A percentile compares a stretch with the other conserved stretches of the same genome.
Conservation (phyloP, 768 basidiomycete species). For the Pleurotus cornucopiae region DNA sequence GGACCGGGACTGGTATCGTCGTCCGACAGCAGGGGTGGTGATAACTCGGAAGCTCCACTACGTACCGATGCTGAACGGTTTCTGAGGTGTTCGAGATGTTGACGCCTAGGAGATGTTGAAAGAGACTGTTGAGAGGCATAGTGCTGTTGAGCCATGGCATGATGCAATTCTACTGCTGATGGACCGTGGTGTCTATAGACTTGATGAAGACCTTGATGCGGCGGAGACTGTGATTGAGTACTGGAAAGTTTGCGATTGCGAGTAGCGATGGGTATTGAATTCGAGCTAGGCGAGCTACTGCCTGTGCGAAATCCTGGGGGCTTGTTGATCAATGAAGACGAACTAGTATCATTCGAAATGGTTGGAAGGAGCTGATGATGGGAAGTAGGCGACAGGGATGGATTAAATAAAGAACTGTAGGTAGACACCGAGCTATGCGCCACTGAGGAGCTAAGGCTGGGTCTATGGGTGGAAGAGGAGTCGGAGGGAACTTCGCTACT, state of each 20-base stretch:
- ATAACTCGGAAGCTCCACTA: constrained; percentile 10
- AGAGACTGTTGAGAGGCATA: constrained; percentile 18
- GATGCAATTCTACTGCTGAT: constrained; percentile 46
- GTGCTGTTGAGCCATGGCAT: constrained; percentile 32
- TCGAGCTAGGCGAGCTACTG: not conserved
- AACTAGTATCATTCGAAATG: constrained; percentile 14
- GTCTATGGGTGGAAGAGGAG: constrained; percentile 11
- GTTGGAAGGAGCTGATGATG: constrained; percentile 22
- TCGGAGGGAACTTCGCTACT: constrained; percentile 26
- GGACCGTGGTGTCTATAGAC: constrained; percentile 24
- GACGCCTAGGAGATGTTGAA: constrained; percentile 10
- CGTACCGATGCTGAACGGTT: constrained; percentile 17
- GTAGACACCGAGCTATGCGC: not conserved
- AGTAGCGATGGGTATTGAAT: not conserved
- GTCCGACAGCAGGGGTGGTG: not conserved
- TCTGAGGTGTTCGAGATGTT: constrained; percentile 15
- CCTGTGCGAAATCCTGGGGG: constrained; percentile 5
- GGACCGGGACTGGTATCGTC: not conserved
- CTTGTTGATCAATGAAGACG: constrained; percentile 15
- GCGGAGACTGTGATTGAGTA: constrained; percentile 13
- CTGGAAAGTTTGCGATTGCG: constrained; percentile 10
- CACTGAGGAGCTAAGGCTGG: constrained; percentile 12
- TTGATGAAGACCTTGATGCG: constrained; percentile 22
- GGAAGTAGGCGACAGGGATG: constrained; percentile 21
- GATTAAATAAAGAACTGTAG: constrained; percentile 17